These are phyloP conservation scores for Stipa capillata DNA, from an alignment of 176 grass and related monocot species.

Conservation along the genomic window DNA sequence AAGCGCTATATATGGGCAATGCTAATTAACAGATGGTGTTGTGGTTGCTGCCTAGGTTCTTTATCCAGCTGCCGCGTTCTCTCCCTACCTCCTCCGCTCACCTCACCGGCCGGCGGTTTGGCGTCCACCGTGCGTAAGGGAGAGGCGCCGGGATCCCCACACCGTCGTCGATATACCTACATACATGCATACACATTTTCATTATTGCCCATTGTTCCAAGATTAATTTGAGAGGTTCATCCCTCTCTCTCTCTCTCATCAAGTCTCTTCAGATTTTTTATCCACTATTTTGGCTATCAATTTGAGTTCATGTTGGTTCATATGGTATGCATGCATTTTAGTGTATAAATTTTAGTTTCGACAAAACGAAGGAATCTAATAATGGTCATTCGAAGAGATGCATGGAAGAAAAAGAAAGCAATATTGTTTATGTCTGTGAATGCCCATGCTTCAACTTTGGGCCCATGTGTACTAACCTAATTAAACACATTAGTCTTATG, in stretches of 20 bases:
- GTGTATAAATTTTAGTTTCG: not conserved
- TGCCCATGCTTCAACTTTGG: not conserved
- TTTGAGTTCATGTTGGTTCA: not conserved
- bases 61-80: not conserved
- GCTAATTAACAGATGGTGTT: conserved; percentile 26
- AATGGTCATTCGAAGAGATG: not conserved
- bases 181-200: not conserved
- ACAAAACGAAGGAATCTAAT: not conserved
- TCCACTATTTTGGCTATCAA: not conserved
- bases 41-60: not conserved
- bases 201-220: not conserved
- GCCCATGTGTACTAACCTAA: not conserved
- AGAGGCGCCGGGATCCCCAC: not conserved
- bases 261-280: not conserved
- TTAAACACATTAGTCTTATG: not conserved
- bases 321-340: not conserved
- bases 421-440: too few species aligned
- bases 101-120: conserved; percentile 13
- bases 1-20: conserved; percentile 23
- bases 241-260: too few species aligned
- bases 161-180: not conserved
- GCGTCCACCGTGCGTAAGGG: conserved; percentile 25
- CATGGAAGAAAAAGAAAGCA: not conserved
- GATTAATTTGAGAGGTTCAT: conserved; percentile 7
- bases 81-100: not conserved